These are phyloP conservation scores for Aspergillus glaucus DNA, from an alignment of 2,329 filamentous ascomycete species.

Conservation along the genomic window DNA sequence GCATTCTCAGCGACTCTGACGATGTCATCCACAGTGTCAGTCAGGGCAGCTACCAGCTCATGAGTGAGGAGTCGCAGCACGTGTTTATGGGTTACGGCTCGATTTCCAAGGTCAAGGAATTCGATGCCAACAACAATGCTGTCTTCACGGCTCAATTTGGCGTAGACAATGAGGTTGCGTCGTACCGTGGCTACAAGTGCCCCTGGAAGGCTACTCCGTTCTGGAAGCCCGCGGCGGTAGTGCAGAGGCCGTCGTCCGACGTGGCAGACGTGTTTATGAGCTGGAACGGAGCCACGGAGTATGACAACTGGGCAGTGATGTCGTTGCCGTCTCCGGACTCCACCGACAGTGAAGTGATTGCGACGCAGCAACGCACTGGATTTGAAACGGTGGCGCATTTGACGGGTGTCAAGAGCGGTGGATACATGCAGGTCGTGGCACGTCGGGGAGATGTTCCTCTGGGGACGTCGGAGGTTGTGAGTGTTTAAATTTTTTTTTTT, in stretches of 20 bases:
- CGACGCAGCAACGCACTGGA: constrained; percentile 17
- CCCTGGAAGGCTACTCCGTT: constrained; percentile 28
- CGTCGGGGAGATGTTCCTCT: constrained; percentile 20
- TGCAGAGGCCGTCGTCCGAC: constrained; percentile 7
- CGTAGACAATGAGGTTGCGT: constrained; percentile 21
- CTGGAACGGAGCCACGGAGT: constrained; percentile 35
- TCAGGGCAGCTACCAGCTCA: constrained; percentile 23
- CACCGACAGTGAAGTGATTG: constrained; percentile 14
- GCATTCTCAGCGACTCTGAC: constrained; percentile 14
- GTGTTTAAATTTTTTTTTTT: constrained; percentile 1
- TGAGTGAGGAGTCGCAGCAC: constrained; percentile 16
- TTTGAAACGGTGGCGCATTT: constrained; percentile 23
- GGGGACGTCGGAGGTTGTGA: constrained; percentile 14
- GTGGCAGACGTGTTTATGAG: constrained; percentile 28
- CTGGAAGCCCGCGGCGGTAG: constrained; percentile 20
- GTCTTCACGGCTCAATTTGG: constrained; percentile 30
- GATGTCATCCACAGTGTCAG: constrained; percentile 22
- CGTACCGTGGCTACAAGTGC: constrained; percentile 32
- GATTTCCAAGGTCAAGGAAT: constrained; percentile 31
- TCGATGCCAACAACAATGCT: constrained; percentile 22
- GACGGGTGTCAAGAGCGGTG: constrained; percentile 5
- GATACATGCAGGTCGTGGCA: constrained; percentile 25
- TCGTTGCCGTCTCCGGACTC: constrained; percentile 13
- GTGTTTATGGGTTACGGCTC: constrained; percentile 31
- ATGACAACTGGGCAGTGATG: constrained; percentile 31